Conservation (phyloP, 2,329 filamentous ascomycete species). For the Apiospora kogelbergensis region DNA sequence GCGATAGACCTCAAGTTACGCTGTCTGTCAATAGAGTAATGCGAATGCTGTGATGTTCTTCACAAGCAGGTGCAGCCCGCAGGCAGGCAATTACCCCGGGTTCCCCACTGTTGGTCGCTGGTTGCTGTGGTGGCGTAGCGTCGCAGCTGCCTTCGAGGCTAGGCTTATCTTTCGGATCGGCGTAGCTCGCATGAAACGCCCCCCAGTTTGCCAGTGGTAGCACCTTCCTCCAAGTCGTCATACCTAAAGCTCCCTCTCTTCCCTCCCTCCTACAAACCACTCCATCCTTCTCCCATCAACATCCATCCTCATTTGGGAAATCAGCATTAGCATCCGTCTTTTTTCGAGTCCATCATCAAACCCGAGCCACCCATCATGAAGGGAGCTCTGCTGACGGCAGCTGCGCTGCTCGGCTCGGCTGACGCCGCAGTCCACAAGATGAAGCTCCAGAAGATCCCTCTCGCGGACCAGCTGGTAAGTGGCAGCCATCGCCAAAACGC, state of each 20-base stretch:
- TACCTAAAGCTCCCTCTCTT: background rate
- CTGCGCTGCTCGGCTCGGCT: slow-evolving; percentile 77
- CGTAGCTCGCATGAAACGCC: background rate
- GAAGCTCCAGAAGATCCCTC: slow-evolving; percentile 94
- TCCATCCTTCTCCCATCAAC: background rate
- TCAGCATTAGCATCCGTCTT: too few relatives aligned
- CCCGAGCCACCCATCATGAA: slow-evolving; percentile 69
- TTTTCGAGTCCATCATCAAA: background rate
- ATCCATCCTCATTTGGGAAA: background rate
- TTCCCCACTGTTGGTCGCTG: background rate
- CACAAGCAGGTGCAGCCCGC: too few relatives aligned
- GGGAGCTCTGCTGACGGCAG: slow-evolving; percentile 75
- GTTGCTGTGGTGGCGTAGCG: slow-evolving; percentile 4
- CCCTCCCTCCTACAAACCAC: background rate
- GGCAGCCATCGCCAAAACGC: background rate
- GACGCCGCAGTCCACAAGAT: slow-evolving; percentile 90
- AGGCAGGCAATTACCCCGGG: background rate
- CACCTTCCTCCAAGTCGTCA: background rate
- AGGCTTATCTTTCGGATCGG: background rate
- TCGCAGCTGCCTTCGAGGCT: background rate
- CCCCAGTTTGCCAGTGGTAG: too few relatives aligned
- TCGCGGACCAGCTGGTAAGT: slow-evolving; percentile 88
- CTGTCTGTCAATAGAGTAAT: too few relatives aligned
- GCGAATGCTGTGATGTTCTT: too few relatives aligned
- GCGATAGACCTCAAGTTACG: too few relatives aligned